A percentile compares a stretch with the other conserved stretches of the same genome.
Conservation (phyloP, 2,329 filamentous ascomycete genomes). For the Eutypella sp. region DNA sequence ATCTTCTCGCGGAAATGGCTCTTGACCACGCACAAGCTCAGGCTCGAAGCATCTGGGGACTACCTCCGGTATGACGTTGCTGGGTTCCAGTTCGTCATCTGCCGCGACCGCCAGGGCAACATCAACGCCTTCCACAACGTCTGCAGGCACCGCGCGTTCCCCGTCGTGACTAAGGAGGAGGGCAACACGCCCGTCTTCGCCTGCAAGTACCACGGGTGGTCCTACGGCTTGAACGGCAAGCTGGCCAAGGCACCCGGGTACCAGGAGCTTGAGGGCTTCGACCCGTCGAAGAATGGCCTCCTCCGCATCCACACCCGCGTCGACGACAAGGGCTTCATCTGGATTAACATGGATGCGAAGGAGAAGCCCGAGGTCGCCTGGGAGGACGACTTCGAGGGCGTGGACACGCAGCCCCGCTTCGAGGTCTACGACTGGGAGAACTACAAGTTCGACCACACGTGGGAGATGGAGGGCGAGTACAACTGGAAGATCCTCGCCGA, state of each 20-base stretch:
- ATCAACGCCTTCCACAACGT: conserved; percentile 60
- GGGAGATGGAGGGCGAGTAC: conserved; percentile 51
- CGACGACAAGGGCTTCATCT: conserved; percentile 51
- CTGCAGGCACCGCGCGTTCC: conserved; percentile 57
- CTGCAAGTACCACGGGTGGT: conserved; percentile 61
- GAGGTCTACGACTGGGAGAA: conserved; percentile 44
- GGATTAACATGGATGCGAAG: conserved; percentile 50
- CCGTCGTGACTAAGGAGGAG: conserved; percentile 46
- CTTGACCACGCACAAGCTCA: conserved; percentile 43
- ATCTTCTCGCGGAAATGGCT: conserved; percentile 55
- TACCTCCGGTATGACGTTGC: conserved; percentile 52
- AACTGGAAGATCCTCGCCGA: conserved; percentile 59
- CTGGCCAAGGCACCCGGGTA: conserved; percentile 58
- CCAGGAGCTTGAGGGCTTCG: conserved; percentile 50
- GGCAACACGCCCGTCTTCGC: conserved; percentile 49
- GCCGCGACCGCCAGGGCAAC: conserved; percentile 42
- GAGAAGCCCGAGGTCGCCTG: conserved; percentile 43
- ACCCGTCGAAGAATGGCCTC: conserved; percentile 50
- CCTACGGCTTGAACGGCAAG: conserved; percentile 52
- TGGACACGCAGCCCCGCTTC: conserved; percentile 42
- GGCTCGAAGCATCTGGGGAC: conserved; percentile 35
- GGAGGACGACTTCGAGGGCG: conserved; percentile 45
- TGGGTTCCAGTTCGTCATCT: conserved; percentile 51
- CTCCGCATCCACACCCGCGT: conserved; percentile 50
- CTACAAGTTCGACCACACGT: conserved; percentile 53